Evolutionary conservation across 2,329 filamentous ascomycete species (phyloP).

Genomic region (Pyricularia sp.): DNA sequence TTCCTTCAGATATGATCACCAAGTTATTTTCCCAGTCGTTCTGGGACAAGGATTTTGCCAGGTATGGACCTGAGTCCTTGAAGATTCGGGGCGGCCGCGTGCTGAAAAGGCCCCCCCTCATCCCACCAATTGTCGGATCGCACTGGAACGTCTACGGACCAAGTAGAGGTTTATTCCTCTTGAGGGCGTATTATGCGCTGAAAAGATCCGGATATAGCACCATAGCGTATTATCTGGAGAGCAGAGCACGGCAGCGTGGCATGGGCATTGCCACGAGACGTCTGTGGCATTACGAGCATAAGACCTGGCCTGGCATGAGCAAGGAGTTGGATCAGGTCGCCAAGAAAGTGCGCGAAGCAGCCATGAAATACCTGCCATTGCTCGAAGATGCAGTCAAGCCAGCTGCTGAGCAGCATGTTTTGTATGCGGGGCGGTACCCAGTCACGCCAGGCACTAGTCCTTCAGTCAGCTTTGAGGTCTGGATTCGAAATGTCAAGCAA

Average conservation of each 20-base stretch:
- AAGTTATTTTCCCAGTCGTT: background rate
- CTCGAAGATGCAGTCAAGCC: background rate
- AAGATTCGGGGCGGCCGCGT: background rate
- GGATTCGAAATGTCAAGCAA: background rate
- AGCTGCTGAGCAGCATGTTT: too few species aligned
- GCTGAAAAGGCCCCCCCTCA: background rate
- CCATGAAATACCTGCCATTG: background rate
- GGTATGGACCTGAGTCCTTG: background rate
- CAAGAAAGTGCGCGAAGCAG: background rate
- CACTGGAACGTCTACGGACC: background rate
- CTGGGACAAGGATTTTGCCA: background rate
- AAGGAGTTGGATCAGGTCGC: background rate
- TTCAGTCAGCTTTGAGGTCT: background rate
- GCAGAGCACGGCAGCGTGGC: background rate
- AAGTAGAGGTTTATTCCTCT: background rate
- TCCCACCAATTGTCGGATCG: background rate
- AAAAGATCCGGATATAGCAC: background rate
- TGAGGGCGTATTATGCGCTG: background rate
- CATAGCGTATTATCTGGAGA: background rate
- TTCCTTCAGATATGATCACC: background rate
- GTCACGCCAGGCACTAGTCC: too few species aligned
- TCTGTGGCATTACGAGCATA: background rate
- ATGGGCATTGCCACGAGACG: background rate
- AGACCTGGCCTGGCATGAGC: background rate
- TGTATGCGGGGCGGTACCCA: too few species aligned